Evolutionary conservation across 2,329 filamentous ascomycete species (phyloP), one percentile per base, ranked within the genome.

Genomic region (Fusarium sp.): DNA sequence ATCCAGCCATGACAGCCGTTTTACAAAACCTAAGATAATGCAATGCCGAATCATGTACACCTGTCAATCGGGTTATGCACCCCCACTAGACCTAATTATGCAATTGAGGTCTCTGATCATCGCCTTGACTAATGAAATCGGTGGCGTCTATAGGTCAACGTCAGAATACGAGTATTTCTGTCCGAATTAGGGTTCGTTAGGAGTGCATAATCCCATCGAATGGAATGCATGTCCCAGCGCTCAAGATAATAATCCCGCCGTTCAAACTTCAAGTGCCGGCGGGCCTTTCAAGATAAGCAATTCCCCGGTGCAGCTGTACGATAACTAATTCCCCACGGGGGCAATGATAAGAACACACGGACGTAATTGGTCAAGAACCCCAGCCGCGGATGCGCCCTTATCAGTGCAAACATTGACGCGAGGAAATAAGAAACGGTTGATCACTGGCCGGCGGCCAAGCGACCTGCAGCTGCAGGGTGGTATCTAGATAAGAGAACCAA

Each of bases 271-370:
- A 16, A 68, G 11, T 68, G 64, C 58, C 65, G 58, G 50, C 66
- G 65, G 65, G 66, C 65, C 26, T n/a, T 35, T 30, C 35, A 30
- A 69, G 66, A 69, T 70, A 69, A 59, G 66, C 65, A 38, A 26
- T 28, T 56, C 26, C 28, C 35, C 13, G 36, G 28, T 24, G 22
- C 20, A 31, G 39, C 18, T 60, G 24, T 30, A 42, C 55, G 63
- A 68, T 68, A 61, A 55, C 14, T 26, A 54, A 31, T 44, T 54
- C 54, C 47, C 65, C 65, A 67, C 38, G 48, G 62, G 54, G 42
- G 50, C 7, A 41, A 8, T 41, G 67, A 70, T 69, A 69, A 70
- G 50, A 51, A 47, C 16, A 31, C 35, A 20, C 38, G 18, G 12
- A 38, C 18, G 5, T 45, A 36, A 69, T 70, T 70, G 67, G 67